Evolutionary conservation across 495 filamentous ascomycete species (phyloP).

Genomic region (Aspergillus heteromorphus): DNA sequence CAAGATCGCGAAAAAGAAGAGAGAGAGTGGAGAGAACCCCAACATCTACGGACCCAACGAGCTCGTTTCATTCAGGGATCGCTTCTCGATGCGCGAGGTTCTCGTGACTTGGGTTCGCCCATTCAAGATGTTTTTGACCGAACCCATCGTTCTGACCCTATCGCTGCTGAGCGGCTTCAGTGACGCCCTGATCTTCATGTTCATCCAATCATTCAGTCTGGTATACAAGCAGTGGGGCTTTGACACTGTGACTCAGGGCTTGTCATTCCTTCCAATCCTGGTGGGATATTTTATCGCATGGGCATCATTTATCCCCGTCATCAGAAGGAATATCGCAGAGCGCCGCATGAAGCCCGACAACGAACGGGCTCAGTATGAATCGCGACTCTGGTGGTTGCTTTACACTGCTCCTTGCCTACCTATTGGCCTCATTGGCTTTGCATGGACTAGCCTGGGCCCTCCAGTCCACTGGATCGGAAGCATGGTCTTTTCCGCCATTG

Average conservation of each 20-base stretch:
- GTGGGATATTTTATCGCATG: conserved; percentile 59
- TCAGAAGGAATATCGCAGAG: conserved; percentile 45
- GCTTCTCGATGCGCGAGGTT: conserved; percentile 53
- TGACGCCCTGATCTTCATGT: conserved; percentile 62
- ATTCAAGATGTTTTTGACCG: conserved; percentile 56
- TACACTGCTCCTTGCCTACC: conserved; percentile 53
- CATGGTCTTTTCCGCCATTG: conserved; percentile 58
- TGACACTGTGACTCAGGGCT: conserved; percentile 41
- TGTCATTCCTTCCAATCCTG: conserved; percentile 54
- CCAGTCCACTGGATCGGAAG: conserved; percentile 59
- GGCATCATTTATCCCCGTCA: conserved; percentile 48
- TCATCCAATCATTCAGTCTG: conserved; percentile 54
- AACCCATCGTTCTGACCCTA: conserved; percentile 55
- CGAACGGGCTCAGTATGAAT: conserved; percentile 55
- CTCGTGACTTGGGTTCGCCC: conserved; percentile 53
- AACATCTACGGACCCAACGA: conserved; percentile 63
- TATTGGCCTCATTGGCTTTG: conserved; percentile 58
- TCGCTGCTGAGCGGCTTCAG: conserved; percentile 58
- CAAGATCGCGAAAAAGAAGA: conserved; percentile 49
- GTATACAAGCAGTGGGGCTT: conserved; percentile 59
- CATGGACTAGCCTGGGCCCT: conserved; percentile 56
- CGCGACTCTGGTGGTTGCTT: conserved; percentile 55
- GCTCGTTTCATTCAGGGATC: conserved; percentile 50
- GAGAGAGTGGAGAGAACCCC: conserved; percentile 44
- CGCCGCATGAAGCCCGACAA: conserved; percentile 45